Evolutionary conservation across 768 basidiomycete species (phyloP).

Genomic region (Hericium rajendrae): DNA sequence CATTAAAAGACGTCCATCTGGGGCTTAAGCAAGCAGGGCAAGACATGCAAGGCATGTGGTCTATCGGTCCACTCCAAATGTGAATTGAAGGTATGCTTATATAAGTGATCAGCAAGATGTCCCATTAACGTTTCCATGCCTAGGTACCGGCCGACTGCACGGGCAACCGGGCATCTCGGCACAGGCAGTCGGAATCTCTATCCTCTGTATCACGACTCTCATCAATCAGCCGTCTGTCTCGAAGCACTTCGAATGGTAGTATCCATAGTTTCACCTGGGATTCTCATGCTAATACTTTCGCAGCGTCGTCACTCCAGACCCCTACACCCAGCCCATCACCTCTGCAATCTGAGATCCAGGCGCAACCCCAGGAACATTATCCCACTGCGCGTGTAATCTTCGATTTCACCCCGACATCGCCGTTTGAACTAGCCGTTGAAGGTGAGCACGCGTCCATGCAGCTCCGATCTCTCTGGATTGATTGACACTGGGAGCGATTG

Average conservation of each 20-base stretch:
- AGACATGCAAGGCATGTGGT: conserved; percentile 71
- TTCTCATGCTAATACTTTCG: conserved; percentile 5
- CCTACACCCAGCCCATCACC: conserved; percentile 50
- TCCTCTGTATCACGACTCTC: conserved; percentile 11
- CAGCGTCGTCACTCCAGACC: conserved; percentile 7
- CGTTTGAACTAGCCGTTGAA: conserved; percentile 63
- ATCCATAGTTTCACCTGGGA: not conserved
- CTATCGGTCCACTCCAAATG: conserved; percentile 78
- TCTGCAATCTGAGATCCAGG: conserved; percentile 29
- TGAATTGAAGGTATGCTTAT: conserved; percentile 59
- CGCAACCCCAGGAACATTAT: conserved; percentile 26
- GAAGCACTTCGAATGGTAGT: conserved; percentile 19
- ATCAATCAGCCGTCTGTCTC: conserved; percentile 25
- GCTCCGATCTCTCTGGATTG: not conserved
- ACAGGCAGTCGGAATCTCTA: conserved; percentile 14
- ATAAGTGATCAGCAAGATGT: not conserved
- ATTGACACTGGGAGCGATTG: not conserved
- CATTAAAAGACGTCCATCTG: conserved; percentile 62
- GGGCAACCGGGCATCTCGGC: conserved; percentile 20
- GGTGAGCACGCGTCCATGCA: conserved; percentile 31
- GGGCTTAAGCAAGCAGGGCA: conserved; percentile 82
- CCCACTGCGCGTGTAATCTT: conserved; percentile 57
- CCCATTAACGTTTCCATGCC: conserved; percentile 1
- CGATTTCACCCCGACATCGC: conserved; percentile 64
- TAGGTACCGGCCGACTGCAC: conserved; percentile 71